A percentile compares a stretch with the other conserved stretches of the same genome.
These are phyloP conservation scores for Paecilomyces niveus DNA, from an alignment of 2,329 filamentous ascomycete species.

Conservation along the genomic window DNA sequence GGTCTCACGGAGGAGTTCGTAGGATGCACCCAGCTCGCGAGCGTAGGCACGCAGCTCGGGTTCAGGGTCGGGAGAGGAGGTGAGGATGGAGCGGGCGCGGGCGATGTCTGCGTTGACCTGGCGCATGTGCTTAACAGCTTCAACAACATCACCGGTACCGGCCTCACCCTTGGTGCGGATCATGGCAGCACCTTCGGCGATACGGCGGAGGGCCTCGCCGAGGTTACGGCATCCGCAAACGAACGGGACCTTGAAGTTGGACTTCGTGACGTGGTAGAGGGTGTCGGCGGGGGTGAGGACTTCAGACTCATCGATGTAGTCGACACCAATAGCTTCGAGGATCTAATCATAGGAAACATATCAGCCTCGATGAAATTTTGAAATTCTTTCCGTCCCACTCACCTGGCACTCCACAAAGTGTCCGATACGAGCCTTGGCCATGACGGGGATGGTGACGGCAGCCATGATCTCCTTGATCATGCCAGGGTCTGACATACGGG, in stretches of 20 bases:
- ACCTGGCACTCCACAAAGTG: slow-evolving; percentile 95
- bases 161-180: slow-evolving; percentile 98
- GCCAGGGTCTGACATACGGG: slow-evolving; percentile 89
- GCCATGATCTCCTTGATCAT: slow-evolving; percentile 96
- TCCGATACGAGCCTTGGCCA: slow-evolving; percentile 97
- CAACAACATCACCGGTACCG: slow-evolving; percentile 92
- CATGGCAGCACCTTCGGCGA: slow-evolving; percentile 94
- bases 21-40: slow-evolving; percentile 72
- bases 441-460: slow-evolving; percentile 93
- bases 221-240: slow-evolving; percentile 95
- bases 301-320: slow-evolving; percentile 98
- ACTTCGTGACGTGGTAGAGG: slow-evolving; percentile 85
- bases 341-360: slow-evolving; percentile 49
- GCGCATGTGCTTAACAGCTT: slow-evolving; percentile 94
- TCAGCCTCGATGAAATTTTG: background rate
- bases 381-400: slow-evolving; percentile 13
- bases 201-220: slow-evolving; percentile 83
- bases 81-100: slow-evolving; percentile 53
- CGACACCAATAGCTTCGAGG: slow-evolving; percentile 86
- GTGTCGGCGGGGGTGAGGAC: slow-evolving; percentile 93
- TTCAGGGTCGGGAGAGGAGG: slow-evolving; percentile 43
- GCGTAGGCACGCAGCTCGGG: slow-evolving; percentile 72
- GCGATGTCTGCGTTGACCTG: slow-evolving; percentile 79
- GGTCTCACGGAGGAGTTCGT: slow-evolving; percentile 73
- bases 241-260: slow-evolving; percentile 74